These are phyloP conservation scores for Fusarium sp. DNA, from an alignment of 2,329 filamentous ascomycete species.

Conservation along the genomic window DNA sequence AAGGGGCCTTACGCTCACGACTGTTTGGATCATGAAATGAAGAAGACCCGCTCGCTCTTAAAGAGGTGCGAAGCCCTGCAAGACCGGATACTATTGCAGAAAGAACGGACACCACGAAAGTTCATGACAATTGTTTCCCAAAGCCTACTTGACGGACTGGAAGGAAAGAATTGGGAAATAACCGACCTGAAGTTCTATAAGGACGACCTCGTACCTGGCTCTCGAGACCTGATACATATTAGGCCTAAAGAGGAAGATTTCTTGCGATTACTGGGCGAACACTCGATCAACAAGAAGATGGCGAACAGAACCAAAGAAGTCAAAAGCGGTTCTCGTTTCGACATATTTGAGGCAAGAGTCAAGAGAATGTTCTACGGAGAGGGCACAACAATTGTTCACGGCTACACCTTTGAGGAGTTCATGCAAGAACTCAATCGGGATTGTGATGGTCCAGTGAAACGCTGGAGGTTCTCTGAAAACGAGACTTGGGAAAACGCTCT, in stretches of 20 bases:
- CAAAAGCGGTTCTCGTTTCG: not conserved
- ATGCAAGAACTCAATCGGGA: conserved; percentile 41
- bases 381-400: conserved; percentile 8
- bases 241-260: conserved; percentile 42
- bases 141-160: conserved; percentile 21
- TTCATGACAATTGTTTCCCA: conserved; percentile 30
- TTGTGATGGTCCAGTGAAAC: conserved; percentile 34
- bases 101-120: conserved; percentile 25
- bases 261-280: conserved; percentile 37
- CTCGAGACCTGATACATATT: conserved; percentile 15
- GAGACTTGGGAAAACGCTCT: conserved; percentile 26
- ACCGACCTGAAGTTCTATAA: conserved; percentile 20
- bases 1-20: conserved; percentile 38
- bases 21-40: conserved; percentile 43
- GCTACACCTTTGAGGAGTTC: conserved; percentile 38
- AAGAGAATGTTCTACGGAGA: conserved; percentile 40
- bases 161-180: not conserved
- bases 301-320: not conserved
- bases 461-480: conserved; percentile 39
- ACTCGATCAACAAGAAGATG: conserved; percentile 23
- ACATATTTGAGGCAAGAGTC: conserved; percentile 41
- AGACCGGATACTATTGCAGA: conserved; percentile 13
- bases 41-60: conserved; percentile 27
- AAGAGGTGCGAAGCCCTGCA: conserved; percentile 23
- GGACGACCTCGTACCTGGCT: conserved; percentile 9